Evolutionary conservation across 345 rosid species (phyloP).

Genomic region (Salix caprea): DNA sequence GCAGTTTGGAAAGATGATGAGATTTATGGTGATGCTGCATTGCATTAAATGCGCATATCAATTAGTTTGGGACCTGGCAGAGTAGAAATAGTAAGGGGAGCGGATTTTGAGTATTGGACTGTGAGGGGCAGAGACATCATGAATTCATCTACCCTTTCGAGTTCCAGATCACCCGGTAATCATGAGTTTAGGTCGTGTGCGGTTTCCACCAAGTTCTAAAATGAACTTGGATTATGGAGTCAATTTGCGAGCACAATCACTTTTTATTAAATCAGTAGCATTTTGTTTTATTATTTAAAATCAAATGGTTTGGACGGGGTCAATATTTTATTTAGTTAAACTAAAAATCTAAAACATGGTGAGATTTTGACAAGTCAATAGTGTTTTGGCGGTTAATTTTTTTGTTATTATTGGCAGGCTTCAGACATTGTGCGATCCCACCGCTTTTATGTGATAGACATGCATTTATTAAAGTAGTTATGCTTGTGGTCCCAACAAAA

Average conservation of each 20-base stretch:
- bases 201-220: neutral
- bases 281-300: too few relatives aligned
- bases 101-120: conserved; percentile 15
- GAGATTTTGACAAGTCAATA: neutral
- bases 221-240: too few relatives aligned
- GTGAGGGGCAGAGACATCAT: neutral
- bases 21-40: neutral
- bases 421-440: neutral
- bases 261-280: too few relatives aligned
- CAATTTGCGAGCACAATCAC: too few relatives aligned
- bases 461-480: neutral
- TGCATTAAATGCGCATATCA: conserved; percentile 29
- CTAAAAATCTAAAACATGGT: too few relatives aligned
- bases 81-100: conserved; percentile 9
- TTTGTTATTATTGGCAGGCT: conserved; percentile 1
- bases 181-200: neutral
- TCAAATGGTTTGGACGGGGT: too few relatives aligned
- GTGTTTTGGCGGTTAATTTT: neutral
- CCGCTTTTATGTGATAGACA: neutral
- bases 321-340: too few relatives aligned
- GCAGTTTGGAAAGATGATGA: neutral
- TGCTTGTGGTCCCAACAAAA: conserved; percentile 19
- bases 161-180: conserved; percentile 2
- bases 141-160: neutral
- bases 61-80: conserved; percentile 22